phyloP scores from a whole-genome alignment of 1,284 basidiomycete species.

The Microbotryum saponariae region DNA sequence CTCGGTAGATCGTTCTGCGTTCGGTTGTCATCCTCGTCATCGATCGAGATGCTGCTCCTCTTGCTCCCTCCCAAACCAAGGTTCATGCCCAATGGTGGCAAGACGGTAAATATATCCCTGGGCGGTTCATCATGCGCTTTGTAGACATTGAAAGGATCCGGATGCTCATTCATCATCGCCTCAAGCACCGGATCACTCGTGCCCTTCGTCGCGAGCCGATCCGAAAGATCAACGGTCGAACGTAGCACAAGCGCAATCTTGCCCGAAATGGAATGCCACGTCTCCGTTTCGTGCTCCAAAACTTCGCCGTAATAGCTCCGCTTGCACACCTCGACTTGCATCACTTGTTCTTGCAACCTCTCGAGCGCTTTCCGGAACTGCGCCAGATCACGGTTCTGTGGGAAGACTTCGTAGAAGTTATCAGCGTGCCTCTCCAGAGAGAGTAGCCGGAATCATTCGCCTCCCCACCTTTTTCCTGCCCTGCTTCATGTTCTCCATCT shows the following conservation, averaged over 20 bases:
- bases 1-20: neutral
- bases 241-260: slow-evolving; percentile 32
- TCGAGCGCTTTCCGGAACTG: slow-evolving; percentile 34
- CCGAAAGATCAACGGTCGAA: slow-evolving; percentile 36
- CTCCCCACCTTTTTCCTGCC: slow-evolving; percentile 24
- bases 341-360: slow-evolving; percentile 34
- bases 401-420: too few species aligned
- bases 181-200: slow-evolving; percentile 43
- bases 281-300: slow-evolving; percentile 27
- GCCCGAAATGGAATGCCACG: slow-evolving; percentile 32
- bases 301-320: slow-evolving; percentile 33
- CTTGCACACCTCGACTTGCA: slow-evolving; percentile 33
- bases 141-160: slow-evolving; percentile 43
- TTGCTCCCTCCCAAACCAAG: slow-evolving; percentile 13
- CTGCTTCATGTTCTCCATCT: slow-evolving; percentile 32
- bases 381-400: slow-evolving; percentile 26
- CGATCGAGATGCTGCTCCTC: slow-evolving; percentile 2
- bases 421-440: too few species aligned
- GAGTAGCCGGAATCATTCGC: too few species aligned
- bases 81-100: slow-evolving; percentile 27
- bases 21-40: neutral
- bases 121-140: slow-evolving; percentile 7
- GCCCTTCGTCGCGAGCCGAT: slow-evolving; percentile 42
- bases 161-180: slow-evolving; percentile 40
- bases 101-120: slow-evolving; percentile 30